A percentile compares a stretch with the other conserved stretches of the same genome.
phyloP scores from a whole-genome alignment of 2,329 filamentous ascomycete species.

The Phaeosphaeria sp. region DNA sequence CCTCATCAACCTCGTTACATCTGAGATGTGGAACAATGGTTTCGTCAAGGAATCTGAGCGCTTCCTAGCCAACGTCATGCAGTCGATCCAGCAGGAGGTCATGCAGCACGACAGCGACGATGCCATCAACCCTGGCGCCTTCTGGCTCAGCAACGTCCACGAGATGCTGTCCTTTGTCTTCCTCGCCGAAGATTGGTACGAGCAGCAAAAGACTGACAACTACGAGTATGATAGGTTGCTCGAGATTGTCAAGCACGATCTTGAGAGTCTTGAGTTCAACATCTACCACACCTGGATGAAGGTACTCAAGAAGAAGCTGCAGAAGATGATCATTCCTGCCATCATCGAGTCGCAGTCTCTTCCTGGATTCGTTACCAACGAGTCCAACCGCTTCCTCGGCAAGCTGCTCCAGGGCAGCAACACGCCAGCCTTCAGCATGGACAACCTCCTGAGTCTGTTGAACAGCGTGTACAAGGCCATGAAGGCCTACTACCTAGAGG shows the following conservation, averaged over 20 bases:
- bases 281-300: constrained; percentile 99
- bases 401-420: constrained; percentile 93
- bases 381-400: constrained; percentile 96
- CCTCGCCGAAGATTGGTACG: constrained; percentile 98
- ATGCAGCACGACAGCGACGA: constrained; percentile 99
- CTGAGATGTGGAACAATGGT: constrained; percentile 99
- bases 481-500: constrained; percentile 98
- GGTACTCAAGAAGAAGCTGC: constrained; percentile 97
- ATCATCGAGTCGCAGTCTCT: constrained; percentile 99
- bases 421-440: constrained; percentile 97
- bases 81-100: constrained; percentile 98
- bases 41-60: constrained; percentile 99
- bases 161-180: constrained; percentile 99
- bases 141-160: constrained; percentile 99
- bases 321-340: constrained; percentile 99
- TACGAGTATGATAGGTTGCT: constrained; percentile 97
- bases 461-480: constrained; percentile 99
- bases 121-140: constrained; percentile 94
- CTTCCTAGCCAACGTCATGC: constrained; percentile 99
- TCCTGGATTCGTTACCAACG: constrained; percentile 97
- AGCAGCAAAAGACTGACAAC: constrained; percentile 98
- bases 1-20: constrained; percentile 97
- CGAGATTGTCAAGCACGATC: constrained; percentile 98
- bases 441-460: constrained; percentile 91
- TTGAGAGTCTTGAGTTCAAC: constrained; percentile 98